Conservation (phyloP, 768 basidiomycete genomes). For the Tephrocybe sp. region DNA sequence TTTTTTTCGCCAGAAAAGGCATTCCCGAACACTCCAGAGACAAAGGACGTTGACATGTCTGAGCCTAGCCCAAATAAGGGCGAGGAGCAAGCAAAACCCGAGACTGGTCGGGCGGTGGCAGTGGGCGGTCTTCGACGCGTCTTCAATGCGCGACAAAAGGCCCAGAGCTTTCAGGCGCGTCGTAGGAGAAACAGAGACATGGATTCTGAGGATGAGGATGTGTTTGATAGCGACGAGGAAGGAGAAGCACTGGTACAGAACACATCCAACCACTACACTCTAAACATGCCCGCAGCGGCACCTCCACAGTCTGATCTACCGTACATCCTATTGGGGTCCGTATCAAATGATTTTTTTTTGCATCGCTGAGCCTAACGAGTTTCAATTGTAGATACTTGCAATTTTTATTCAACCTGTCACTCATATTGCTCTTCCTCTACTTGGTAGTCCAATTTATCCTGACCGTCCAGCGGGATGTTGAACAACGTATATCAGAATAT, state of each 20-base stretch:
- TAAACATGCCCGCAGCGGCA: constrained; percentile 71
- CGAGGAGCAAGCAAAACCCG: constrained; percentile 35
- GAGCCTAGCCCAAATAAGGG: constrained; percentile 63
- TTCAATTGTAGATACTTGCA: constrained; percentile 72
- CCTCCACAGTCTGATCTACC: constrained; percentile 65
- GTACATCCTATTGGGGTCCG: constrained; percentile 85
- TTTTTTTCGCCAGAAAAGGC: constrained; percentile 59
- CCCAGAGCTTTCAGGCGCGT: constrained; percentile 26
- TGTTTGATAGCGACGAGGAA: constrained; percentile 49
- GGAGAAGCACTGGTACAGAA: constrained; percentile 40
- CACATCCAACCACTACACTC: constrained; percentile 79
- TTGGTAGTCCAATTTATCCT: constrained; percentile 83
- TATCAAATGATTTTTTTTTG: constrained; percentile 11
- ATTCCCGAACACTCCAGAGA: constrained; percentile 54
- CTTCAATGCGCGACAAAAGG: constrained; percentile 58
- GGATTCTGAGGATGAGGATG: constrained; percentile 40
- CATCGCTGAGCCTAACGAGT: constrained; percentile 17
- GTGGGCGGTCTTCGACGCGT: constrained; percentile 67
- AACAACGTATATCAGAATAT: constrained; percentile 83
- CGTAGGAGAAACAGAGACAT: constrained; percentile 26
- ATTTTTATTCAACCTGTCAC: constrained; percentile 89
- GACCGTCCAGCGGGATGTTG: constrained; percentile 89
- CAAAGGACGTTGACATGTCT: constrained; percentile 74
- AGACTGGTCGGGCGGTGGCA: constrained; percentile 52
- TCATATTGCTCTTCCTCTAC: constrained; percentile 83